Base-by-base conservation (phyloP, 2,329 filamentous ascomycete genomes). In the Triangularia setosa region DNA sequence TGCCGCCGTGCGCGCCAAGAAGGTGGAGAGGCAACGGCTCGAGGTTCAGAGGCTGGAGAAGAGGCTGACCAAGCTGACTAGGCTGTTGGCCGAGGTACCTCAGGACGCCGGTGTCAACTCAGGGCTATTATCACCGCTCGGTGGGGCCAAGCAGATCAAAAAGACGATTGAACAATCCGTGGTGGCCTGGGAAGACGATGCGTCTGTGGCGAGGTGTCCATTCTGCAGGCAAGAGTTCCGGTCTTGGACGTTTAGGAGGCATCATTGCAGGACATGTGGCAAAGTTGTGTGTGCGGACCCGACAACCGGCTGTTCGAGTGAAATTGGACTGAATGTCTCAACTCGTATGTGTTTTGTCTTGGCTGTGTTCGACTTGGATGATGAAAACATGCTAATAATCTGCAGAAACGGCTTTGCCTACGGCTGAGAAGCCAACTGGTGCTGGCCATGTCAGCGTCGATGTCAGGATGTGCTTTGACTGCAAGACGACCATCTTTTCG, bases 191-290 rank as follows among this genome's bases (percentile, higher is more conserved):
- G 91, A 99, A 76, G 93, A 98, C 60, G 95, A 99, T 75, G 83
- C 89, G 0, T 86, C 82, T 30, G 93, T 99, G 5, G 67, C 82
- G 1, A 88, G 88, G 68, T 99, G 95, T 73, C 95, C 95, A 0
- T 97, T 97, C 73, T 99, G 95, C 72, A 91, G 96, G 73, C 95
- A 99, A 72, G 92, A 97, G 63, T 99, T 99, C 76, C 90, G 92
- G 0, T 90, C 89, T 14, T 98, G 97, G 84, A 91, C 92, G 1
- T 96, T 98, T 73, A 87, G 95, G 71, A 83, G 95, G 69, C 95
- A 98, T 75, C 95, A 99, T 76, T 99, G 95, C 77, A 87, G 95
- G 62, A 89, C 96, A 77, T 99, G 95, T 72, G 95, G 95, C 3
- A 87, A 90, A 53, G 93, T 99, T 0, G 92, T 99, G 0, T 99